phyloP scores from a whole-genome alignment of 371 early-diverging fungal species.

The Enterocytospora artemiae region DNA sequence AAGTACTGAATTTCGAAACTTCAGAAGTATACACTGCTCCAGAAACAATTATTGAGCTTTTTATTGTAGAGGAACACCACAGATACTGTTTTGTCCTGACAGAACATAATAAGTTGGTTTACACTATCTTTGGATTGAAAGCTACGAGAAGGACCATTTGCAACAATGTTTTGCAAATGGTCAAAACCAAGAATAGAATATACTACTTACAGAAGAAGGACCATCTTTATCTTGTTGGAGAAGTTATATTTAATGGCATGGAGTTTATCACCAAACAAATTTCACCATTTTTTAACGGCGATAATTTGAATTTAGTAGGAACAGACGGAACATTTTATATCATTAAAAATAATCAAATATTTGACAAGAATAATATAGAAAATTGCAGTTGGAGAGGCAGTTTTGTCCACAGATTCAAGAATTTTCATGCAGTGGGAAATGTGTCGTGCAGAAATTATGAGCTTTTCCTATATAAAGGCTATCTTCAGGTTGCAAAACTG shows the following conservation, averaged over 20 bases:
- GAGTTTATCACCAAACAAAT: not conserved
- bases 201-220: conserved; percentile 1
- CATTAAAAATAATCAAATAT: not conserved
- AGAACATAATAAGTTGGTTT: not conserved
- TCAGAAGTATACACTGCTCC: not conserved
- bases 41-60: not conserved
- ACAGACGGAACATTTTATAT: not conserved
- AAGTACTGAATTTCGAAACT: not conserved
- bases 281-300: not conserved
- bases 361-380: not conserved
- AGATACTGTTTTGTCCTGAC: not conserved
- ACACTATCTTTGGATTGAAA: not conserved
- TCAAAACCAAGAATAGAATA: not conserved
- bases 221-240: not conserved
- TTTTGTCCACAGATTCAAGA: not conserved
- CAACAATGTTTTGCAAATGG: not conserved
- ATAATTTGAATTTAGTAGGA: not conserved
- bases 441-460: not conserved
- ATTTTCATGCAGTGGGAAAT: not conserved
- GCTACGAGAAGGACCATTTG: not conserved
- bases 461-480: not conserved
- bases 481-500: not conserved
- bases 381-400: not conserved
- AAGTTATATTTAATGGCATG: not conserved
- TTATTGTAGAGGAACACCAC: not conserved